Evolutionary conservation across 2,329 filamentous ascomycete genomes (phyloP), one percentile per base, ranked within the genome.

Genomic region (Rhinocladiella similis): DNA sequence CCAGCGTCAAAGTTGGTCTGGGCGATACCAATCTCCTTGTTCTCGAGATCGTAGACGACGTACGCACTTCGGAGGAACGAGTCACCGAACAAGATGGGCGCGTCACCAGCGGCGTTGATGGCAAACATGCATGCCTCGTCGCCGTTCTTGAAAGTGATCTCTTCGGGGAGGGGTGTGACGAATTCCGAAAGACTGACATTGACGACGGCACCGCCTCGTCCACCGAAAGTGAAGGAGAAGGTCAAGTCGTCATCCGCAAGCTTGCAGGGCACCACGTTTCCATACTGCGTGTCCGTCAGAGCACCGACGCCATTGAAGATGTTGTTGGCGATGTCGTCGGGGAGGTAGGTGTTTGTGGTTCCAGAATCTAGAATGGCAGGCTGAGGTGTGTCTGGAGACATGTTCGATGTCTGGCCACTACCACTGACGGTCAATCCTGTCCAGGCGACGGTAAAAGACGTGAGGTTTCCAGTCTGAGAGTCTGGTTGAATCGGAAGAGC

Each of bases 11-110:
- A 64, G 36, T 78, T 81, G 16, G 86, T 86, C 69, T 87, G 83
- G 1, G 87, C 88, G 29, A 91, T 72, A 1, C 84, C 86, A 62
- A 91, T 85, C 71, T 88, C 78, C 68, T 90, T 85, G 69, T 88
- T 89, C 25, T 78, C 82, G 19, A 90, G 76, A 68, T 91, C 87
- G 68, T 89, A 91, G 10, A 91, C 88, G 13, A 90, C 81, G 64
- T 91, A 91, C 0, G 88, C 88, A 35, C 85, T 87, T 47, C 88
- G 79, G 53, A 91, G 75, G 69, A 91, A 91, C 0, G 88, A 89
- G 67, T 91, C 88, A 14, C 88, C 88, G 25, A 91, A 74, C 1
- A 90, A 82, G 42, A 80, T 79, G n/a, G 80, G 80, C 27, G 79
- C 76, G 1, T 70, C 62, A 2, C 78, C 79, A 1, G 84, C 79